Evolutionary conservation across 139 green algal species (phyloP).

Genomic region (Chlorella sp.): DNA sequence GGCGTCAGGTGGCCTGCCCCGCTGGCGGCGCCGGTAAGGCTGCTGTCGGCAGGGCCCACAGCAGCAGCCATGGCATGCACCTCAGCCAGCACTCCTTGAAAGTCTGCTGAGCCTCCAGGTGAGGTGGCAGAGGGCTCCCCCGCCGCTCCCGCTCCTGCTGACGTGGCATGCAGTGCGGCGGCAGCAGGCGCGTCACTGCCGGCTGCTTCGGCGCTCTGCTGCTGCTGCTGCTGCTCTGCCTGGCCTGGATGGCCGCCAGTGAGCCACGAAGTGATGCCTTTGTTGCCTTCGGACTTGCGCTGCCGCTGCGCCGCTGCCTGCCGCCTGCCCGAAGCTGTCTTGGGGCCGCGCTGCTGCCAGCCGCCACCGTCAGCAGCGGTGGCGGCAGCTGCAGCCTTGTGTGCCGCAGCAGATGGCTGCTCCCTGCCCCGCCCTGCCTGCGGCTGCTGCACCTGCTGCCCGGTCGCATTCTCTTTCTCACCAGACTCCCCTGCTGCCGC

Average conservation of each 20-base stretch:
- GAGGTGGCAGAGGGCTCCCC: neutral
- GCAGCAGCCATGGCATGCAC: slow-evolving; percentile 9
- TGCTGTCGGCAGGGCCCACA: neutral
- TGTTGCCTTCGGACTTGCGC: neutral
- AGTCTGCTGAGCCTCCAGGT: neutral
- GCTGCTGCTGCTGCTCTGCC: neutral
- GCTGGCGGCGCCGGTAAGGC: no score
- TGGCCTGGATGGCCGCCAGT: neutral
- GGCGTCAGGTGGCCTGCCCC: slow-evolving; percentile 7
- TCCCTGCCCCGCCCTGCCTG: neutral
- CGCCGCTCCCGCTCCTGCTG: neutral
- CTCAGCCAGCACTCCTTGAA: neutral
- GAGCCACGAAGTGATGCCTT: neutral
- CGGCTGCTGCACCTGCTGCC: neutral
- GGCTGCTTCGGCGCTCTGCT: neutral
- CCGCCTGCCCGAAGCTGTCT: neutral
- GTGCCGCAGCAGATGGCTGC: neutral
- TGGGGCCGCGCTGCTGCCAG: slow-evolving; percentile 6
- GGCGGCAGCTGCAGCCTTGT: neutral
- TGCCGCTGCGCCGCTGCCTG: neutral
- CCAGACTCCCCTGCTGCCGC: neutral
- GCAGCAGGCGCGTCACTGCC: neutral
- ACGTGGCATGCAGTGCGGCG: neutral
- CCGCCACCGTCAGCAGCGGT: neutral
- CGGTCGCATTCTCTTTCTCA: slow-evolving; percentile 1